phyloP scores from a whole-genome alignment of 176 grass and related monocot species.

The Cocos nucifera region DNA sequence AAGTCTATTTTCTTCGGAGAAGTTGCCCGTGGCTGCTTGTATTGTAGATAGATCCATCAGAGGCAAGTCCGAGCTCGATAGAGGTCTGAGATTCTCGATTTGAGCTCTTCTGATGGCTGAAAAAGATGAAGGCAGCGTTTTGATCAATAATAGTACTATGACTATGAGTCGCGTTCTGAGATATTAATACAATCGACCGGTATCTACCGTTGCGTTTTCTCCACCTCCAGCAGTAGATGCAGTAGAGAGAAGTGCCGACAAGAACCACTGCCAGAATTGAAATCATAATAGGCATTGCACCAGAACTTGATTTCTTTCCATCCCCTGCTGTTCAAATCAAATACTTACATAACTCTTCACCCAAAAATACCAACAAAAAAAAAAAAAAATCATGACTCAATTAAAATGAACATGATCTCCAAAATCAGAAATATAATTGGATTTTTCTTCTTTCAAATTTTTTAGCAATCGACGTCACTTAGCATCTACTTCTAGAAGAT shows the following conservation, averaged over 20 bases:
- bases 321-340: constrained; percentile 15
- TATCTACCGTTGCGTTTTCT: constrained; percentile 78
- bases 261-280: constrained; percentile 68
- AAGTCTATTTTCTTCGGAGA: constrained; percentile 85
- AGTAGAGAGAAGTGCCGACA: constrained; percentile 49
- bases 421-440: no score
- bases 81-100: constrained; percentile 45
- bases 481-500: no score
- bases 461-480: no score
- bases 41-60: constrained; percentile 64
- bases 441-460: no score
- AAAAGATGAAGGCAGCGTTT: constrained; percentile 6
- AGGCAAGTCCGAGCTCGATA: constrained; percentile 74
- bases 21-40: constrained; percentile 52
- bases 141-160: no score
- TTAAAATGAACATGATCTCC: no score
- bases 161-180: no score
- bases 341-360: no score
- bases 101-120: constrained; percentile 63
- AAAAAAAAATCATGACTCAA: no score
- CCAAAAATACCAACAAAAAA: no score
- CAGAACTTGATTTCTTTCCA: constrained; percentile 30
- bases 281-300: constrained; percentile 63
- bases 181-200: no score
- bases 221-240: constrained; percentile 94